Evolutionary conservation across 768 basidiomycete genomes (phyloP).

Genomic region (Mycena galopus): DNA sequence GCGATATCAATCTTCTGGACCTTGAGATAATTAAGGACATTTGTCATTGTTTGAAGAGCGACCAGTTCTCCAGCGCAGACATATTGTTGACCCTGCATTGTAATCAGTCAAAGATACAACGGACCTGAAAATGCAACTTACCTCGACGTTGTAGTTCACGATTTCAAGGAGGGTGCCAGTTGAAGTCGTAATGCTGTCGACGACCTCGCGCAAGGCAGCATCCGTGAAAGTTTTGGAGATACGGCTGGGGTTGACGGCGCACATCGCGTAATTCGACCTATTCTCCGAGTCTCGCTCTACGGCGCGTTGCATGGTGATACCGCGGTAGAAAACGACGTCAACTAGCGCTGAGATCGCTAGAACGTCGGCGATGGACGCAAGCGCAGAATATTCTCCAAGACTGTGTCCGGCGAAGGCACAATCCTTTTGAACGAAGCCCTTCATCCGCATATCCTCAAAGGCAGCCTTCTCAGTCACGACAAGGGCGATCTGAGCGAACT

Average conservation of each 20-base stretch:
- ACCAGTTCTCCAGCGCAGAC: constrained; percentile 98
- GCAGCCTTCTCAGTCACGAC: constrained; percentile 99
- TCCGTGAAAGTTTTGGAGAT: constrained; percentile 96
- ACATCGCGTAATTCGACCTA: constrained; percentile 98
- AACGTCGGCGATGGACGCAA: constrained; percentile 97
- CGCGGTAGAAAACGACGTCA: constrained; percentile 99
- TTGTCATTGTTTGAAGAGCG: constrained; percentile 93
- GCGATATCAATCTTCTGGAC: constrained; percentile 94
- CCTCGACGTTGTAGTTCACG: constrained; percentile 96
- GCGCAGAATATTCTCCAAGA: constrained; percentile 97
- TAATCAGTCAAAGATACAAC: constrained; percentile 17
- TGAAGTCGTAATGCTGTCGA: constrained; percentile 85
- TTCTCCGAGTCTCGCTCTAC: constrained; percentile 95
- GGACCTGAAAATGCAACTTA: constrained; percentile 46
- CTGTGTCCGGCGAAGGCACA: constrained; percentile 99
- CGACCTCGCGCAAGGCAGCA: constrained; percentile 95
- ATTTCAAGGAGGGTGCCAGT: constrained; percentile 93
- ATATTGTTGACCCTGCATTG: constrained; percentile 94
- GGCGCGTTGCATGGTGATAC: constrained; percentile 99
- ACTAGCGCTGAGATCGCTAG: constrained; percentile 95
- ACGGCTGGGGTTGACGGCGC: constrained; percentile 97
- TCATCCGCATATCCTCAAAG: constrained; percentile 97
- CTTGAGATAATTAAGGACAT: constrained; percentile 96
- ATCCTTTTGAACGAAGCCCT: constrained; percentile 92
- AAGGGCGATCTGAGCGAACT: constrained; percentile 98